phyloP scores from a whole-genome alignment of 768 basidiomycete species.

The Brasilioporus rufonigricans region DNA sequence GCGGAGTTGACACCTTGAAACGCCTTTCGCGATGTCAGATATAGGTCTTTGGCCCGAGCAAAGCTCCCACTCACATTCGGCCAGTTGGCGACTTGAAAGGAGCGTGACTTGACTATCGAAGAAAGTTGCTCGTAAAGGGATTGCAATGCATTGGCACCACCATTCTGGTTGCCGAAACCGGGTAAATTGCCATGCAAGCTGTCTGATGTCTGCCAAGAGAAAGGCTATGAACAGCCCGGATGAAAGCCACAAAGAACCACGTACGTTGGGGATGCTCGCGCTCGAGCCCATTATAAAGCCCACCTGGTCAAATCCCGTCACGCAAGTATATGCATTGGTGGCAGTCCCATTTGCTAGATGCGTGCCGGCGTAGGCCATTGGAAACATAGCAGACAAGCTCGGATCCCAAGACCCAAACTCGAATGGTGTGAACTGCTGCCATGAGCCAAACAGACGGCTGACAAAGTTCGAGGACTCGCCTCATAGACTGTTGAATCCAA shows the following conservation, averaged over 20 bases:
- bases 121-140: conserved; percentile 48
- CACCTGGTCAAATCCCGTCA: conserved; percentile 71
- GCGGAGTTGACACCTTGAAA: conserved; percentile 47
- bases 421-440: conserved; percentile 51
- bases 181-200: conserved; percentile 37
- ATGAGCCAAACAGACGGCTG: conserved; percentile 3
- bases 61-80: conserved; percentile 43
- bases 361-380: conserved; percentile 63
- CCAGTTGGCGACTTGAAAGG: conserved; percentile 67
- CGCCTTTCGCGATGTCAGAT: conserved; percentile 32
- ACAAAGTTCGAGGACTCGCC: conserved; percentile 35
- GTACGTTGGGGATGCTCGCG: conserved; percentile 64
- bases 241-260: conserved; percentile 1
- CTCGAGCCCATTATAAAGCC: conserved; percentile 76
- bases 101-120: conserved; percentile 45
- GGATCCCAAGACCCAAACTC: conserved; percentile 79
- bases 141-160: conserved; percentile 33
- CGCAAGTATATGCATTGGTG: conserved; percentile 56
- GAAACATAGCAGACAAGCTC: conserved; percentile 64
- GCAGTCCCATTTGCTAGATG: conserved; percentile 56
- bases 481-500: conserved; percentile 55
- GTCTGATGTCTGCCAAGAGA: conserved; percentile 49
- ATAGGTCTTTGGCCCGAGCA: background rate
- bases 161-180: conserved; percentile 9
- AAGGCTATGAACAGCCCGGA: background rate